Evolutionary conservation across 345 rosid species (phyloP).

Genomic region (Pseudoturritis turrita): DNA sequence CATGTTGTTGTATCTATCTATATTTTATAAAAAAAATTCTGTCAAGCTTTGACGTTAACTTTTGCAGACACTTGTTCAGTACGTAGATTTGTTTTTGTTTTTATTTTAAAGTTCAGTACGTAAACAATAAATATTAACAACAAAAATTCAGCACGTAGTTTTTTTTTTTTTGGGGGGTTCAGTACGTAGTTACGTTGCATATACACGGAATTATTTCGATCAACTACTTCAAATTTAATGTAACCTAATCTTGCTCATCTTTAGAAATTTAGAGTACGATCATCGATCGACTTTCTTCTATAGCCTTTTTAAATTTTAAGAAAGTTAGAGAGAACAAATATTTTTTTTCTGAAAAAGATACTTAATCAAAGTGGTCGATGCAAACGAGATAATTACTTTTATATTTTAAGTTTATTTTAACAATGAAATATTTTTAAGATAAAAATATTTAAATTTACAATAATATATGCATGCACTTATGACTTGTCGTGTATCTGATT

Average conservation of each 20-base stretch:
- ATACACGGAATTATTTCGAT: neutral
- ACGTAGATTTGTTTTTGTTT: neutral
- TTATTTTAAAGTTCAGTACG: neutral
- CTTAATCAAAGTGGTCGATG: neutral
- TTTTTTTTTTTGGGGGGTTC: no score
- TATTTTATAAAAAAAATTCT: neutral
- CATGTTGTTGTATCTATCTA: neutral
- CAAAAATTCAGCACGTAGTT: no score
- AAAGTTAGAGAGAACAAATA: neutral
- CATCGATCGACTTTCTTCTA: neutral
- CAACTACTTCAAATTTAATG: neutral
- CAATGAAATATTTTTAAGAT: neutral
- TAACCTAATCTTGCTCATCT: neutral
- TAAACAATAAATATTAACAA: no score
- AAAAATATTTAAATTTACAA: no score
- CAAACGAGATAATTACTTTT: no score
- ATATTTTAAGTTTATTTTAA: neutral
- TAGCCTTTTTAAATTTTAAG: no score
- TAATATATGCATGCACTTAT: neutral
- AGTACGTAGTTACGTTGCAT: neutral
- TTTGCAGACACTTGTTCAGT: conserved; percentile 5
- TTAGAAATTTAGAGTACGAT: neutral
- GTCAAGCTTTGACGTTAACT: conserved; percentile 8
- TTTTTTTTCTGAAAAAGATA: neutral
- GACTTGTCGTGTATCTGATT: neutral